phyloP scores from a whole-genome alignment of 1,139 yeast species.

The Blastobotrys aristatus region DNA sequence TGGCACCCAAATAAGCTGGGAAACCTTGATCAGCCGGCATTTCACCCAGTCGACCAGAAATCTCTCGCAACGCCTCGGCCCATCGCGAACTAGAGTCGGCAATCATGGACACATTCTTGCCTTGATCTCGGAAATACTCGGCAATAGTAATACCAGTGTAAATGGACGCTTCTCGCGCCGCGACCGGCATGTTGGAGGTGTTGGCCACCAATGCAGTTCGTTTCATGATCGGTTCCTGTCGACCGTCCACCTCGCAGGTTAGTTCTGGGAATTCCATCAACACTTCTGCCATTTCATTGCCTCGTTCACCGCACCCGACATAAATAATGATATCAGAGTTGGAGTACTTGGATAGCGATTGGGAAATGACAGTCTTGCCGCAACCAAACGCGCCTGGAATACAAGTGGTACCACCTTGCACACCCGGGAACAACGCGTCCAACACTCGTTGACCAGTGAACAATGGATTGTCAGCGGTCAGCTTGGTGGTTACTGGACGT shows the following conservation, averaged over 20 bases:
- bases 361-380: conserved; percentile 98
- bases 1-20: conserved; percentile 99
- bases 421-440: conserved; percentile 97
- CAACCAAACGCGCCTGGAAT: conserved; percentile 99
- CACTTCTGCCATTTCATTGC: conserved; percentile 99
- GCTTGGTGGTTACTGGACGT: conserved; percentile 93
- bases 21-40: conserved; percentile 99
- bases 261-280: conserved; percentile 99
- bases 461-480: conserved; percentile 89
- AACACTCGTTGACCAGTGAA: conserved; percentile 98
- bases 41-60: conserved; percentile 99
- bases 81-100: conserved; percentile 99
- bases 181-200: conserved; percentile 99
- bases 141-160: conserved; percentile 98
- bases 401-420: conserved; percentile 99
- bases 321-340: conserved; percentile 43
- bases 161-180: conserved; percentile 99
- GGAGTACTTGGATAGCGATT: conserved; percentile 92
- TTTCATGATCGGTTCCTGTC: conserved; percentile 98
- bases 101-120: conserved; percentile 98
- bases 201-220: conserved; percentile 98
- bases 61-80: conserved; percentile 99
- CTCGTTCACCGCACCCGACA: conserved; percentile 65
- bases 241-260: conserved; percentile 83
- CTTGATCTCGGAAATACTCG: conserved; percentile 99